These are phyloP conservation scores for Phytophthora citrophthora DNA, from an alignment of 352 stramenopile genomes.

Conservation along the genomic window DNA sequence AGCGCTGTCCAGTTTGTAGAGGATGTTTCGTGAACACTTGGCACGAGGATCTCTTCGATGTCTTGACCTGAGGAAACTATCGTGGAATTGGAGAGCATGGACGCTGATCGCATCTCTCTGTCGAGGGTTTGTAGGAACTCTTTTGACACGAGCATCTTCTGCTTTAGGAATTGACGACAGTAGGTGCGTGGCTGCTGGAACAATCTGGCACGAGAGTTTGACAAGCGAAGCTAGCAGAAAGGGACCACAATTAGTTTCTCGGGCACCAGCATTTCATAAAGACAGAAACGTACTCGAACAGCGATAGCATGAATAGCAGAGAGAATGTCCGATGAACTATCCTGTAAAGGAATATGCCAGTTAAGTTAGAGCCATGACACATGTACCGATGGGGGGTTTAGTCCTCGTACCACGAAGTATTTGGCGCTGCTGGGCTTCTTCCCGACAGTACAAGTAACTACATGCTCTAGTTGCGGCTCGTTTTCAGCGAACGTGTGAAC, in stretches of 20 bases:
- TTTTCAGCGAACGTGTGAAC: constrained; percentile 49
- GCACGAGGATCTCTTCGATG: constrained; percentile 14
- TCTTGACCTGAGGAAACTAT: constrained; percentile 20
- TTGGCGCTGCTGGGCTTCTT: constrained; percentile 97
- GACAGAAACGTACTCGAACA: constrained; percentile 42
- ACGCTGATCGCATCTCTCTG: constrained; percentile 21
- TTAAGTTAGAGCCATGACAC: background rate
- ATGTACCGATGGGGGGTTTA: background rate
- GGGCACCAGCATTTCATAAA: too few relatives aligned
- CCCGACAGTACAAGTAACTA: constrained; percentile 96
- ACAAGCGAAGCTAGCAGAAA: constrained; percentile 23
- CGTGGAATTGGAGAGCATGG: constrained; percentile 21
- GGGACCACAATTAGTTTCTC: background rate
- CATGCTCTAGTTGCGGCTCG: constrained; percentile 47
- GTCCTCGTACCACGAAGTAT: constrained; percentile 87
- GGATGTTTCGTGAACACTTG: background rate
- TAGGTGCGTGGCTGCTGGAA: constrained; percentile 32
- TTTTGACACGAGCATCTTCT: constrained; percentile 27
- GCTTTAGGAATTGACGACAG: constrained; percentile 30
- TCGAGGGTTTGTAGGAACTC: constrained; percentile 30
- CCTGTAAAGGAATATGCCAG: constrained; percentile 26
- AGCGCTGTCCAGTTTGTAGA: constrained; percentile 33
- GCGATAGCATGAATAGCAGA: constrained; percentile 57
- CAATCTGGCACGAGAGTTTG: constrained; percentile 24
- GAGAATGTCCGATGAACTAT: constrained; percentile 62